These are phyloP conservation scores for Geosmithia flava DNA, from an alignment of 2,329 filamentous ascomycete species.

Conservation along the genomic window DNA sequence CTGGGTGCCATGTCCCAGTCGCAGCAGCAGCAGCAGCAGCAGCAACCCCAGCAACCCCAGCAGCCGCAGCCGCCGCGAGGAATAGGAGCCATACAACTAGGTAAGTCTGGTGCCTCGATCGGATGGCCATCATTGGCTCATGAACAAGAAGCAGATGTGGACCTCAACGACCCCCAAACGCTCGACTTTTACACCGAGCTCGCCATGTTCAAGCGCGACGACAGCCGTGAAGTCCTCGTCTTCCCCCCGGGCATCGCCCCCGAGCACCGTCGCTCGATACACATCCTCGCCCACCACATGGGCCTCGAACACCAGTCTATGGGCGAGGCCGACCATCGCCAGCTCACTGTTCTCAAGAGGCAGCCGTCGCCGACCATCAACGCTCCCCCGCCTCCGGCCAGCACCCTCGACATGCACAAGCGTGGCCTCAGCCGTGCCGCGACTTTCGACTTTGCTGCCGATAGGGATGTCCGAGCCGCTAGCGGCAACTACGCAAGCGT, in stretches of 20 bases:
- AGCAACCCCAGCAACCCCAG: slow-evolving; percentile 12
- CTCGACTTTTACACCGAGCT: slow-evolving; percentile 85
- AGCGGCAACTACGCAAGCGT: slow-evolving; percentile 57
- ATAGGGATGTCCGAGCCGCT: slow-evolving; percentile 54
- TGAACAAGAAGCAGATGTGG: slow-evolving; percentile 41
- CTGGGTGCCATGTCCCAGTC: slow-evolving; percentile 54
- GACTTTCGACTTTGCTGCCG: slow-evolving; percentile 91
- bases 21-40: slow-evolving; percentile 27
- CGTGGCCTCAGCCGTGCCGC: slow-evolving; percentile 83
- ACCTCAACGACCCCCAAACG: slow-evolving; percentile 82
- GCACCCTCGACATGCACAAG: slow-evolving; percentile 64
- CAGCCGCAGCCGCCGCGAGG: slow-evolving; percentile 7
- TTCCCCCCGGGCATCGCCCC: slow-evolving; percentile 75
- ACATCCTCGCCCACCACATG: slow-evolving; percentile 93
- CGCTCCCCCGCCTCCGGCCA: slow-evolving; percentile 46
- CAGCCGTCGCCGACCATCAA: slow-evolving; percentile 37
- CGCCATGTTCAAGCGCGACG: slow-evolving; percentile 75
- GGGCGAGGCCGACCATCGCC: slow-evolving; percentile 74
- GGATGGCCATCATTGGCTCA: slow-evolving; percentile 4
- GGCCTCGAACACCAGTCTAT: slow-evolving; percentile 83
- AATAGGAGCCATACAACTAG: slow-evolving; percentile 20
- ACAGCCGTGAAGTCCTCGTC: slow-evolving; percentile 64
- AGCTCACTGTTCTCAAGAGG: slow-evolving; percentile 78
- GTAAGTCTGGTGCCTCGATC: slow-evolving; percentile 17
- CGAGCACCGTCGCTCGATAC: slow-evolving; percentile 76